Base-by-base conservation (phyloP, 139 green algal genomes). In the Limnomonas spitsbergensis region DNA sequence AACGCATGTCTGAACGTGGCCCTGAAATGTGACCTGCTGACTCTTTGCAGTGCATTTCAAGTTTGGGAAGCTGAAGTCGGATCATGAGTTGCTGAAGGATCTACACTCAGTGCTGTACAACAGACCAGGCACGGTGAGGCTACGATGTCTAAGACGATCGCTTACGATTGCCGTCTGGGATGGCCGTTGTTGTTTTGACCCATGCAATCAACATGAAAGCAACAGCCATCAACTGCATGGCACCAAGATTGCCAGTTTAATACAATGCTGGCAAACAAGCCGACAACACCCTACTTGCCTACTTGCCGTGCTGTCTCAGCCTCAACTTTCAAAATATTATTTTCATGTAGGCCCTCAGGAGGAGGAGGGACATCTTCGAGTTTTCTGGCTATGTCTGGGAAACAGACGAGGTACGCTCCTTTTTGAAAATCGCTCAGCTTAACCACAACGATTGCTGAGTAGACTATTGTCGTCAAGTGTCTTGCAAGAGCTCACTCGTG, bases 71-170 rank as follows among this genome's bases (percentile, higher is more conserved):
- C 39, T 91, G 34, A 88, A 81, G 3, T 73, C 77, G n/a, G 84
- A 83, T 35, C 86, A 92, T 31, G 90, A 95, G 40, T 53, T 92
- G 1, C 2, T 93, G 7, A 81, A 85, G 76, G 56, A 80, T 2
- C 76, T 94, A 37, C 91, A 95, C 69, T 47, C 32, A 20, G 37
- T 92, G 38, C 61, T 94, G 53, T 95, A 87, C 81, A 83, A 80
- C 29, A 79, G 89, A 1, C 86, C 85, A 39, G 91, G 90, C 6
- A 87, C 81, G 77, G 87, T 91, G 70, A 61, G 66, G 37, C 70
- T 81, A 4, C 31, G 6, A 29, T 14, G 53, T 38, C 35, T 35
- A n/a, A n/a, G n/a, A n/a, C n/a, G n/a, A n/a, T n/a, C n/a, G n/a
- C n/a, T n/a, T n/a, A n/a, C n/a, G n/a, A n/a, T n/a, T n/a, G n/a